Base-by-base conservation (phyloP, 73 alveolate genomes). In the Paraurostyla sp. region DNA sequence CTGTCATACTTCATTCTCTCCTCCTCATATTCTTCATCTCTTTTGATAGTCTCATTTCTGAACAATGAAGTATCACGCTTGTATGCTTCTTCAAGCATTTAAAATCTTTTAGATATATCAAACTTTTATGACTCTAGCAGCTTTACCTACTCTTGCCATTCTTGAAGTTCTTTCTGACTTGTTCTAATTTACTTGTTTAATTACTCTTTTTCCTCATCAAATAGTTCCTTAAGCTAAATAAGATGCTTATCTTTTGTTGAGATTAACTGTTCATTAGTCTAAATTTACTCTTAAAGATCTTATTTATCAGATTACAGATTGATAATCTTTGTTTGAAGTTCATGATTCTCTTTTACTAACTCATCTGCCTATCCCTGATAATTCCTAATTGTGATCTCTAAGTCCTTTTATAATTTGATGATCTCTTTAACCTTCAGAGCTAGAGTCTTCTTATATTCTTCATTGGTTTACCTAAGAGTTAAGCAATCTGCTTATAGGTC, bases 371-470 rank as follows among this genome's bases (percentile, higher is more conserved):
- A 35, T 52, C 22, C 9, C 25, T 7, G 41, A 27, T 76, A 52
- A 38, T 51, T 18, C 18, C 32, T 52, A 15, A 41, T 0, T 13
- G 6, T 23, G 23, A n/a, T 22, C 56, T 83, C 84, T 25, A 18
- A 22, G 7, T 83, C 82, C 20, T 45, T 22, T 45, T 60, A 20
- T 16, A 65, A 20, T 0, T 22, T 27, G 25, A 56, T 16, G 30
- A 63, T 83, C 30, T 83, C 92, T 25, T 45, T 83, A 23, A 56
- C 82, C 50, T 62, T 42, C 29, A 29, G 7, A 6, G 25, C 16
- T 20, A 83, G 50, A 41, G 33, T 62, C 59, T 51, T 60, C 50
- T 83, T 83, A 60, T 63, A 83, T 33, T 83, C 92, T 43, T 60
- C 71, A 33, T 83, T 83, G 0, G 85, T 83, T 49, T 56, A 69